These are phyloP conservation scores for Aspergillus sclerotialis DNA, from an alignment of 2,329 filamentous ascomycete species.

Conservation along the genomic window DNA sequence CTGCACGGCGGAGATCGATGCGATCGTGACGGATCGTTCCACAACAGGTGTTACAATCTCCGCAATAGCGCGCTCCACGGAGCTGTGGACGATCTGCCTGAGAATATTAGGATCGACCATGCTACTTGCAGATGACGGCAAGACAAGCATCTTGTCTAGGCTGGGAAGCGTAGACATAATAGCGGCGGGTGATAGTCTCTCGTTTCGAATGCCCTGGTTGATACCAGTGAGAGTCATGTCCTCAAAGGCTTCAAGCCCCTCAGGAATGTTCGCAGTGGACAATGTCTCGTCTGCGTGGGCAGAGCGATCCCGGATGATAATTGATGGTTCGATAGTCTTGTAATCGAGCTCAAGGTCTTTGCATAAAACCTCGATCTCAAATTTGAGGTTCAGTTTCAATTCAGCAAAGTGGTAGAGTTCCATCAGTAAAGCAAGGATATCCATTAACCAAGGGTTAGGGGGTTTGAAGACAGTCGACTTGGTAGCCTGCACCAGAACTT, in stretches of 20 bases:
- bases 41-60: conserved; percentile 98
- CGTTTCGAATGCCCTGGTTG: conserved; percentile 59
- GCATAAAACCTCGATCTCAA: conserved; percentile 96
- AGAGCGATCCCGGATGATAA: conserved; percentile 71
- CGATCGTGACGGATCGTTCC: conserved; percentile 94
- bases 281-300: conserved; percentile 55
- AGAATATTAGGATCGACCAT: conserved; percentile 64
- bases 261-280: conserved; percentile 52
- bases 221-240: conserved; percentile 72
- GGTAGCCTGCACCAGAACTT: conserved; percentile 78
- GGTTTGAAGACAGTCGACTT: conserved; percentile 84
- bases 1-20: conserved; percentile 90
- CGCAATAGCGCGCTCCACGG: conserved; percentile 81
- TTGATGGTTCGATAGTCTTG: conserved; percentile 81
- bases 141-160: conserved; percentile 68
- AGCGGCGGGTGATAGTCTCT: conserved; percentile 67
- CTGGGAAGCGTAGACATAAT: conserved; percentile 79
- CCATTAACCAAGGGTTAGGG: conserved; percentile 97
- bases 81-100: conserved; percentile 69
- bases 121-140: conserved; percentile 70
- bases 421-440: conserved; percentile 82
- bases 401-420: conserved; percentile 92
- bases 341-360: conserved; percentile 88
- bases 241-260: conserved; percentile 73
- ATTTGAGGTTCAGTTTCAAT: conserved; percentile 92